Conservation (phyloP, 768 basidiomycete genomes). For the Podaxis sp. region DNA sequence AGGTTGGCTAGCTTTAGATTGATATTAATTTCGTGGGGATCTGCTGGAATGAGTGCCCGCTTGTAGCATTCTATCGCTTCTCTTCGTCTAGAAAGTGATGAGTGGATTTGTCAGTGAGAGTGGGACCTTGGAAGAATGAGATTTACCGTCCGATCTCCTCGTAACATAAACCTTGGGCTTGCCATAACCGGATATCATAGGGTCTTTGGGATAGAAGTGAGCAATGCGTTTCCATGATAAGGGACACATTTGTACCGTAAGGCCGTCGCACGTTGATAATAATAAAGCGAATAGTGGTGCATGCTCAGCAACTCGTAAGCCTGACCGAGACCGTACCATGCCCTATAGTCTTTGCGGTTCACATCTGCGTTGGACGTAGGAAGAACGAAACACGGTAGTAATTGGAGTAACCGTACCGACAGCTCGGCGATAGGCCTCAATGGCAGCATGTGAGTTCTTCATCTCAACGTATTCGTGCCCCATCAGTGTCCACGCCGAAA, state of each 20-base stretch:
- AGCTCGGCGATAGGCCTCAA: conserved; percentile 95
- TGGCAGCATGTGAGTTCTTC: conserved; percentile 99
- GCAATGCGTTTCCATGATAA: neutral
- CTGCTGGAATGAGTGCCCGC: conserved; percentile 82
- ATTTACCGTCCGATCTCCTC: conserved; percentile 82
- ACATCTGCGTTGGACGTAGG: conserved; percentile 57
- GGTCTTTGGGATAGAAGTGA: conserved; percentile 50
- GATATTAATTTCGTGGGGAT: conserved; percentile 72
- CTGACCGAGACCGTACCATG: conserved; percentile 98
- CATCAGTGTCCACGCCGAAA: conserved; percentile 99
- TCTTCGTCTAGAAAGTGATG: conserved; percentile 50
- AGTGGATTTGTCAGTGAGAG: neutral
- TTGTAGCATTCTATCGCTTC: conserved; percentile 93
- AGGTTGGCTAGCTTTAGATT: conserved; percentile 75
- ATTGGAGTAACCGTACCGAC: conserved; percentile 65
- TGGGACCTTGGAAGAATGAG: neutral
- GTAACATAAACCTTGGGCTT: conserved; percentile 91
- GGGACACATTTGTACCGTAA: conserved; percentile 57
- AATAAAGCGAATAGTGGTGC: conserved; percentile 95
- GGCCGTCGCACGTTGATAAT: conserved; percentile 95
- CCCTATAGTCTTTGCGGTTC: conserved; percentile 94
- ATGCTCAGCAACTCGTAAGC: conserved; percentile 96
- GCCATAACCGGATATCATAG: conserved; percentile 96
- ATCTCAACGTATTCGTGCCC: conserved; percentile 98
- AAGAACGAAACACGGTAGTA: neutral